Evolutionary conservation across 75 land plant genomes (phyloP).

Genomic region (Cryptomeria japonica): DNA sequence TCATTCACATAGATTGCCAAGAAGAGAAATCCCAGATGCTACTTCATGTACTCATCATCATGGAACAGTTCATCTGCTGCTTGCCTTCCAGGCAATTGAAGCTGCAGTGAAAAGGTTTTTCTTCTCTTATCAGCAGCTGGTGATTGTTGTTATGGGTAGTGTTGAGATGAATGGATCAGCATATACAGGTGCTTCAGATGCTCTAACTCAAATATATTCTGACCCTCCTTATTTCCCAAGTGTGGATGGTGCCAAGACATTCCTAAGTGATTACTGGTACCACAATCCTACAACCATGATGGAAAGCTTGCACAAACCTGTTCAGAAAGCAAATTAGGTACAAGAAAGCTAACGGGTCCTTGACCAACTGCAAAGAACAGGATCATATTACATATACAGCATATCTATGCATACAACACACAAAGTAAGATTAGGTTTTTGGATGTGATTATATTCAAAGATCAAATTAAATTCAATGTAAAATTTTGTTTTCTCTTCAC

Average conservation of each 20-base stretch:
- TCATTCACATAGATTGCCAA: constrained; percentile 18
- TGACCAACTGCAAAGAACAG: neutral
- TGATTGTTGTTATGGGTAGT: constrained; percentile 66
- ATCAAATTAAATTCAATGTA: neutral
- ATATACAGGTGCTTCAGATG: constrained; percentile 29
- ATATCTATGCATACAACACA: neutral
- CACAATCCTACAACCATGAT: constrained; percentile 11
- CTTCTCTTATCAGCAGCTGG: constrained; percentile 66
- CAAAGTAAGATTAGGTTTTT: neutral
- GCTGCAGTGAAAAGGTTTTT: constrained; percentile 62
- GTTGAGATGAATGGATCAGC: constrained; percentile 49
- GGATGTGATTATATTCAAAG: neutral
- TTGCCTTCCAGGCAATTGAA: constrained; percentile 73
- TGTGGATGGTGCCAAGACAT: constrained; percentile 79
- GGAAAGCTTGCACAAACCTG: neutral
- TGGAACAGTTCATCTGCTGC: constrained; percentile 56
- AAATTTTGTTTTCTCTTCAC: too few relatives aligned
- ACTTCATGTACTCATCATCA: constrained; percentile 4
- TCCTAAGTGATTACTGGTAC: constrained; percentile 61
- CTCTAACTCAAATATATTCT: constrained; percentile 51
- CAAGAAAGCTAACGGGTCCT: neutral
- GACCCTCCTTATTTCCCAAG: constrained; percentile 85
- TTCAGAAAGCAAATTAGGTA: neutral
- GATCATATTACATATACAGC: neutral
- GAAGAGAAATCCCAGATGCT: neutral